Percentiles rank a stretch among this genome's conserved stretches.
phyloP scores from a whole-genome alignment of 2,329 filamentous ascomycete species.

The Aspergillus tubingensis region DNA sequence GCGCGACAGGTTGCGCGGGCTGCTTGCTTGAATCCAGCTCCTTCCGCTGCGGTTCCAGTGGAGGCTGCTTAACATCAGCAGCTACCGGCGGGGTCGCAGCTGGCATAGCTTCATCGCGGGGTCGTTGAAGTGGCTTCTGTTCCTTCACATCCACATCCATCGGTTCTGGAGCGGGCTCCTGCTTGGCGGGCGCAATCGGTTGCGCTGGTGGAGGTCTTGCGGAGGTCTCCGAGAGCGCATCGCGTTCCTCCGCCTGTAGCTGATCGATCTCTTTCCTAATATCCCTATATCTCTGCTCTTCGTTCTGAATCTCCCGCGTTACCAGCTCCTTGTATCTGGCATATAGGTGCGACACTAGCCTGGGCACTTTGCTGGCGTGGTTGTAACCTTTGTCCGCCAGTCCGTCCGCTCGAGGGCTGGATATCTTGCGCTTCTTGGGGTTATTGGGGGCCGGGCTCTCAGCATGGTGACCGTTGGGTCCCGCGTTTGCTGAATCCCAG shows the following conservation, averaged over 20 bases:
- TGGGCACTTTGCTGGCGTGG: constrained; percentile 68
- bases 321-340: constrained; percentile 70
- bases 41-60: constrained; percentile 14
- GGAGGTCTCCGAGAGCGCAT: constrained; percentile 37
- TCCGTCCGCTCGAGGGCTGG: constrained; percentile 63
- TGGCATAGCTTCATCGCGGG: constrained; percentile 9
- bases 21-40: constrained; percentile 12
- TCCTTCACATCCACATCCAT: constrained; percentile 35
- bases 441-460: constrained; percentile 44
- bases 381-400: constrained; percentile 64
- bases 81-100: constrained; percentile 6
- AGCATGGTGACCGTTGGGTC: constrained; percentile 26
- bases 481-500: constrained; percentile 48
- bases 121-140: constrained; percentile 16
- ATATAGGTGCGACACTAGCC: constrained; percentile 73
- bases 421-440: constrained; percentile 74
- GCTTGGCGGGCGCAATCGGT: constrained; percentile 16
- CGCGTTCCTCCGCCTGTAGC: constrained; percentile 63
- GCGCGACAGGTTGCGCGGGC: constrained; percentile 4
- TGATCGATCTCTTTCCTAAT: constrained; percentile 69
- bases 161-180: constrained; percentile 22
- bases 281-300: constrained; percentile 67
- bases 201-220: constrained; percentile 1
- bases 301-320: constrained; percentile 69
- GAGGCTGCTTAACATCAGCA: constrained; percentile 8